A percentile compares a stretch with the other conserved stretches of the same genome.
Evolutionary conservation across 2,329 filamentous ascomycete species (phyloP).

Genomic region (Cryphonectria naterciae): DNA sequence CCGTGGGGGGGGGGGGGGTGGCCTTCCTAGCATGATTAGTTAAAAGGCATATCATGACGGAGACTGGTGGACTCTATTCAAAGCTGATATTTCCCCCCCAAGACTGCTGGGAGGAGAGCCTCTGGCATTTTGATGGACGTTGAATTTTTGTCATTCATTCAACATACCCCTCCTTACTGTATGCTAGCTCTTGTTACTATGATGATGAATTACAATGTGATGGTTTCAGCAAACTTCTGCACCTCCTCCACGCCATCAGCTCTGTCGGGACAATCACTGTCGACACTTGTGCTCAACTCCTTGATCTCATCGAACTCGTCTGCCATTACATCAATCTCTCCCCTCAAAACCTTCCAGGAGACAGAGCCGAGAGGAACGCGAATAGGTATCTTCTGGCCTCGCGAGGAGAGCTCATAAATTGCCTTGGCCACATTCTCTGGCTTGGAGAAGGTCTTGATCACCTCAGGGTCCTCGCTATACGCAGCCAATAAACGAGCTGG

Average conservation of each 20-base stretch:
- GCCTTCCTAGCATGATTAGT: background rate
- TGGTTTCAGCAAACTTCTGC: conserved; percentile 5
- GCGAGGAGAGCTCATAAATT: conserved; percentile 41
- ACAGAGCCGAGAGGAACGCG: conserved; percentile 47
- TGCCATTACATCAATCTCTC: conserved; percentile 37
- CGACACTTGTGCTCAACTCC: conserved; percentile 37
- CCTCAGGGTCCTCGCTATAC: conserved; percentile 36
- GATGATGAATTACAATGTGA: conserved; percentile 8
- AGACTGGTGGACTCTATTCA: background rate
- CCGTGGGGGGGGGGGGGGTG: background rate
- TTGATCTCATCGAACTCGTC: conserved; percentile 42
- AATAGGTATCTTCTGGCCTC: conserved; percentile 43
- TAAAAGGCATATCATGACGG: background rate
- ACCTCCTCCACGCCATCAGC: background rate
- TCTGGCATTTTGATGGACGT: conserved; percentile 6
- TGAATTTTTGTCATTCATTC: conserved; percentile 10
- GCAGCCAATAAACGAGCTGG: conserved; percentile 38
- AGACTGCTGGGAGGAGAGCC: background rate
- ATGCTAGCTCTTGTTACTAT: background rate
- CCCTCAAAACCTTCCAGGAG: conserved; percentile 40
- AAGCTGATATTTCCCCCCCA: background rate
- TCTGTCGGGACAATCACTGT: conserved; percentile 21
- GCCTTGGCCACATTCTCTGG: conserved; percentile 41
- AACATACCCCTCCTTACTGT: conserved; percentile 9
- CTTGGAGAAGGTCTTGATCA: conserved; percentile 39